phyloP scores from a whole-genome alignment of 2,329 filamentous ascomycete species.

The Colletotrichum agaves region DNA sequence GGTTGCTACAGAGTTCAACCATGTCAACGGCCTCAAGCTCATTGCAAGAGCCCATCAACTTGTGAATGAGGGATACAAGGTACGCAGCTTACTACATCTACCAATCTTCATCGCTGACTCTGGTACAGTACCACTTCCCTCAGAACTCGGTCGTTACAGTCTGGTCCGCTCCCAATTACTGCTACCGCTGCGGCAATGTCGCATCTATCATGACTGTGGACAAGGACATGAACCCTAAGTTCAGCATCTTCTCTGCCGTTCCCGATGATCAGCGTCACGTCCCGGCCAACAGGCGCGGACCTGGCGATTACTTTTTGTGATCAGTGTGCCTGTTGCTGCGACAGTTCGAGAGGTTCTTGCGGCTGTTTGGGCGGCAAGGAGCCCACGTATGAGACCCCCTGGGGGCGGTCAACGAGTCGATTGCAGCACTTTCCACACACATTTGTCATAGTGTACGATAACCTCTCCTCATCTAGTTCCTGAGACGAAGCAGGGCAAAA shows the following conservation, averaged over 20 bases:
- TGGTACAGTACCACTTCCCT: constrained; percentile 84
- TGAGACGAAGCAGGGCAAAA: neutral
- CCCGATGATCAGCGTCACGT: constrained; percentile 86
- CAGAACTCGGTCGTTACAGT: constrained; percentile 97
- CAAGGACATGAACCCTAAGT: constrained; percentile 86
- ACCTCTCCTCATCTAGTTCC: neutral
- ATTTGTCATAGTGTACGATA: constrained; percentile 6
- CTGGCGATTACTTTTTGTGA: constrained; percentile 77
- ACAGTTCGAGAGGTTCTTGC: neutral
- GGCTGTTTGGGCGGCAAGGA: neutral
- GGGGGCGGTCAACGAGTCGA: too few relatives aligned
- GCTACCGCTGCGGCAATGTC: constrained; percentile 94
- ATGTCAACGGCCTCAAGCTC: constrained; percentile 95
- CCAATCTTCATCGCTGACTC: constrained; percentile 38
- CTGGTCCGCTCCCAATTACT: constrained; percentile 97
- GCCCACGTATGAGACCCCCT: neutral
- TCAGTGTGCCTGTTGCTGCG: constrained; percentile 17
- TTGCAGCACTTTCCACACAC: neutral
- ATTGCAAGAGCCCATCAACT: constrained; percentile 98
- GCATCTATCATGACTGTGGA: constrained; percentile 96
- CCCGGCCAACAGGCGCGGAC: constrained; percentile 74
- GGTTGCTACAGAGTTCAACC: constrained; percentile 96
- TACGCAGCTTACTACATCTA: constrained; percentile 50
- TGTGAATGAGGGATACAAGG: constrained; percentile 98
- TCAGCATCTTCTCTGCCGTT: constrained; percentile 92